Evolutionary conservation across 2,329 filamentous ascomycete genomes (phyloP), one percentile per base, ranked within the genome.

Genomic region (Proliferodiscus dingleyae): DNA sequence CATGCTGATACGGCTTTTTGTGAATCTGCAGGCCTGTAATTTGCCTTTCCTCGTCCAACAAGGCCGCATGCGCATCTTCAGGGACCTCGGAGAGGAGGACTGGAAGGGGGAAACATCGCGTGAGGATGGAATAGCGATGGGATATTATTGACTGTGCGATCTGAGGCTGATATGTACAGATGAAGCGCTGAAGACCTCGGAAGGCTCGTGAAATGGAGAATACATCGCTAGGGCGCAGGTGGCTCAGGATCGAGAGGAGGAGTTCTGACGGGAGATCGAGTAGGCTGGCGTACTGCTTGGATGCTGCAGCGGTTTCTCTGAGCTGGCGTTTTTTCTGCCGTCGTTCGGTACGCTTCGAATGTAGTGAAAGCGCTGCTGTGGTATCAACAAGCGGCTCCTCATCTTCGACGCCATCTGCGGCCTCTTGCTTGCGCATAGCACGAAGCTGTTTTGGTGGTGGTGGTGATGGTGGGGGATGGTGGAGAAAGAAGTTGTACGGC

Each of bases 251-350:
- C 29, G 71, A 65, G 22, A 74, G 58, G 3, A 79, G 48, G 2
- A 81, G 61, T 57, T 81, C 78, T 13, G 71, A 69, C 0, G 78
- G 77, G 0, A 81, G 65, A 49, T 72, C 68, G 18, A 72, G 52
- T 9, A 78, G 60, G 23, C 66, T 62, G 15, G 52, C 61, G 24
- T 63, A 56, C 39, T 54, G 51, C 23, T 59, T 58, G 21, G 54
- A 57, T 4, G 55, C 57, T 47, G 64, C n/a, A n/a, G n/a, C n/a
- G n/a, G n/a, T 68, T 53, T 64, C 64, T 44, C 62, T 68, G 52
- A 68, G 70, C 46, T 70, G 63, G 51, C 69, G 64, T 50, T 66
- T 71, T 54, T 68, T 73, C 50, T 65, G 63, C 15, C 55, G 61
- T 24, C 77, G 70, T 54, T 73, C 69, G 5, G 71, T 77, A 43